Evolutionary conservation across 2,329 filamentous ascomycete species (phyloP), one percentile per base, ranked within the genome.

Genomic region (Tolypocladium sp.): DNA sequence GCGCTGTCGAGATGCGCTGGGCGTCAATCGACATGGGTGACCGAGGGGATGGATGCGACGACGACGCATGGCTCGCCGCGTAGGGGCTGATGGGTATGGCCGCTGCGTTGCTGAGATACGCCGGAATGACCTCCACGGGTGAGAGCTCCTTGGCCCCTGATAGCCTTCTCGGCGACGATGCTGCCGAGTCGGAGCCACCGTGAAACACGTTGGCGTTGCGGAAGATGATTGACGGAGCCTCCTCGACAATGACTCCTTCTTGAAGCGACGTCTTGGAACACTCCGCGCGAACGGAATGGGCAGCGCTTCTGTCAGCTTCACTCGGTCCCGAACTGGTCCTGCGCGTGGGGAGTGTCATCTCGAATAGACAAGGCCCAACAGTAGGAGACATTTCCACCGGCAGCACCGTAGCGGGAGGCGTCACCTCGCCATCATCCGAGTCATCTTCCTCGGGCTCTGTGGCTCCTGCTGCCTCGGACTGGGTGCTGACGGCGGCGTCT

Each of bases 1-100:
- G 85, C 2, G 89, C 86, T 2, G 89, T 92, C 7, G 88, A 90
- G 35, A 91, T 82, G 25, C 87, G 82, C 57, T 89, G 86, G 1
- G 83, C 83, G 63, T 92, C 89, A 58, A 90, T 86, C 4, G 84
- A 86, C 72, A 89, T 77, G 60, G 86, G 78, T 61, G 87, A 82
- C 57, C 88, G 83, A 0, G 89, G 89, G 6, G 89, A 91, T 1
- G 88, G 82, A 27, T 66, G 60, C 68, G 86, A 81, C 0, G 89
- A 89, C 0, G 89, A 84, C 56, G 85, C 77, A 63, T 83, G 80
- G 56, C 82, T 81, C 61, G 84, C 82, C 46, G 89, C 83, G 57
- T 87, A 85, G 10, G 88, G 86, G 71, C 87, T 86, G 62, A 83
- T 70, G n/a, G 83, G 80, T 37, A 76, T 73, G 59, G 78, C 65